A percentile compares a stretch with the other conserved stretches of the same genome.
Evolutionary conservation across 805 yeast genomes (phyloP).

Genomic region (Ogataea pignaliae): DNA sequence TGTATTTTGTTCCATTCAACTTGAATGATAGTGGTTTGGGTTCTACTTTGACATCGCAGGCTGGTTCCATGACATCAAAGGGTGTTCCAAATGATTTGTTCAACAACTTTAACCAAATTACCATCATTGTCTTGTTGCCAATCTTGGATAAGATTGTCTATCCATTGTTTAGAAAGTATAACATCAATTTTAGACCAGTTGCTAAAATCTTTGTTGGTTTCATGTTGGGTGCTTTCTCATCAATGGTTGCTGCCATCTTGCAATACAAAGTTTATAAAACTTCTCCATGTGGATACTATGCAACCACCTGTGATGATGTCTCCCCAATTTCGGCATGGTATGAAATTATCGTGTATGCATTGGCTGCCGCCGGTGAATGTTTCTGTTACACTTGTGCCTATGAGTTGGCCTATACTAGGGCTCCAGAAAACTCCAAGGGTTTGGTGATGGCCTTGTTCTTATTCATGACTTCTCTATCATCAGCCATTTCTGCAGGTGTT

Average conservation of each 20-base stretch:
- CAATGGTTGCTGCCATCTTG: slow-evolving; percentile 45
- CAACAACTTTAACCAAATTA: slow-evolving; percentile 49
- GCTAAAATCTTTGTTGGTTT: slow-evolving; percentile 46
- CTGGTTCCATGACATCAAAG: slow-evolving; percentile 47
- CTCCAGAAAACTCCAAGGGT: slow-evolving; percentile 50
- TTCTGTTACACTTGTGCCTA: slow-evolving; percentile 47
- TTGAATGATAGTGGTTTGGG: slow-evolving; percentile 47
- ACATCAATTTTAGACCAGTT: slow-evolving; percentile 41
- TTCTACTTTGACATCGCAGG: slow-evolving; percentile 44
- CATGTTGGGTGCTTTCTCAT: slow-evolving; percentile 41
- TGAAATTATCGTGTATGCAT: slow-evolving; percentile 28
- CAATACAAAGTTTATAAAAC: slow-evolving; percentile 45
- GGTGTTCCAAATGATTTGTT: slow-evolving; percentile 56
- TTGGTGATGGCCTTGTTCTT: slow-evolving; percentile 43
- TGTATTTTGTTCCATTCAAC: slow-evolving; percentile 36
- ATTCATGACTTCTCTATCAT: slow-evolving; percentile 40
- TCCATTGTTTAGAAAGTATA: slow-evolving; percentile 40
- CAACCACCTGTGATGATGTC: slow-evolving; percentile 33
- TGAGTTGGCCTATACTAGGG: slow-evolving; percentile 49
- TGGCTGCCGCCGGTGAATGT: slow-evolving; percentile 49
- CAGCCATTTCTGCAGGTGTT: slow-evolving; percentile 42
- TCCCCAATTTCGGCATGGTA: slow-evolving; percentile 34
- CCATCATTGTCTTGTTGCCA: slow-evolving; percentile 49
- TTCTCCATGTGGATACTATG: slow-evolving; percentile 47
- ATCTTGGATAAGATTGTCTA: slow-evolving; percentile 44